Percentiles rank a stretch among this genome's conserved stretches.
Evolutionary conservation across 169 alveolate species (phyloP).

Genomic region (Amoebophrya sp.): DNA sequence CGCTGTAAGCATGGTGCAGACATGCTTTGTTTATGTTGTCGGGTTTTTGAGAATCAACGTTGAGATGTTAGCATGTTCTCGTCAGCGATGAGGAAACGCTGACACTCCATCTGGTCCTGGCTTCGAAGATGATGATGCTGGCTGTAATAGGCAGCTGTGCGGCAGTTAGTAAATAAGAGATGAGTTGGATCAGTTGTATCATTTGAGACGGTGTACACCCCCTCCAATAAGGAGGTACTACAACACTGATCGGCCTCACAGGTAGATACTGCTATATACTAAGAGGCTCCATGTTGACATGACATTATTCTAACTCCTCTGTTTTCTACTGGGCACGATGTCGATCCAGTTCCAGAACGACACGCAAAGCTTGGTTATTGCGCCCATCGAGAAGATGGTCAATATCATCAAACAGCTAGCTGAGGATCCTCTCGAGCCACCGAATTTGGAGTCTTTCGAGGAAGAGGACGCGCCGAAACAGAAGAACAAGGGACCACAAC

Average conservation of each 20-base stretch:
- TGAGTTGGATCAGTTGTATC: too few species aligned
- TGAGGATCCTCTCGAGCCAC: slow-evolving; percentile 61
- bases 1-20: neutral
- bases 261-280: too few species aligned
- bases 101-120: too few species aligned
- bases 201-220: too few species aligned
- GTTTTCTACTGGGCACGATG: slow-evolving; percentile 25
- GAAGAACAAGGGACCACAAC: slow-evolving; percentile 31
- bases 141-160: too few species aligned
- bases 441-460: slow-evolving; percentile 49
- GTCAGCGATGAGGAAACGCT: neutral
- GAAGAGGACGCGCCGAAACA: slow-evolving; percentile 25
- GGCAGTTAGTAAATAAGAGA: too few species aligned
- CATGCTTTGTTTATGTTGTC: slow-evolving; percentile 26
- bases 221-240: too few species aligned
- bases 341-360: slow-evolving; percentile 43
- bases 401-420: slow-evolving; percentile 61
- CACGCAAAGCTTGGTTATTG: slow-evolving; percentile 59
- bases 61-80: neutral
- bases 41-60: too few species aligned
- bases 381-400: slow-evolving; percentile 65
- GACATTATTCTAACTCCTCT: too few species aligned
- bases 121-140: too few species aligned
- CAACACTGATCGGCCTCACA: too few species aligned
- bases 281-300: too few species aligned